Evolutionary conservation across 768 basidiomycete genomes (phyloP), one percentile per base, ranked within the genome.

Genomic region (Sutorius australiensis): DNA sequence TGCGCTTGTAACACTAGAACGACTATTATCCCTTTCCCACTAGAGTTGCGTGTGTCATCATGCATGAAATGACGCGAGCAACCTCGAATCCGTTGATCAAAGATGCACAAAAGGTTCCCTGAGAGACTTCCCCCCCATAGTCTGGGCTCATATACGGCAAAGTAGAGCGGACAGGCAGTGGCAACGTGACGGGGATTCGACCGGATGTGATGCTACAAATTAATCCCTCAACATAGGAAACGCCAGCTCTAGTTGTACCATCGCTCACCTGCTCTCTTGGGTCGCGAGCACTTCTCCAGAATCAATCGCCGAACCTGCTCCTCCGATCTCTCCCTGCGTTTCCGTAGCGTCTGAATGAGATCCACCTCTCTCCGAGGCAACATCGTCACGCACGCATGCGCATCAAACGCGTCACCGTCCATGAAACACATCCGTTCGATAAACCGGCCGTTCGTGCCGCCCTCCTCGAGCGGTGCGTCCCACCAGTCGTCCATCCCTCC

Each of bases 371-470:
- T 57, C 12, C 27, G 38, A 6, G 60, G 54, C 10, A 68, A 41
- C 5, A 73, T 72, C 6, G 74, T 76, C 43, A 77, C 59, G 46
- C 77, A 78, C 5, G 69, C 75, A 16, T 73, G 67, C 8, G 63
- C 74, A 7, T 65, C 46, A 2, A 75, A 74, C 9, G 10, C 24
- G 37, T 33, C 59, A 72, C 69, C 2, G 44, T 44, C 33, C 56
- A 13, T 54, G 32, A 56, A 54, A 28, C 60, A 57, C 46, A 39
- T 50, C 2, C 14, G 37, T 32, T 65, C 64, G 13, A 77, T 71
- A 3, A 6, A 34, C n/a, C 39, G 36, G 46, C 70, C 62, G 38
- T 77, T 77, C 17, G 55, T 57, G 16, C 8, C 10, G 1, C 54
- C 55, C 12, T 24, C 42, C 4, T 14, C 60, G 6, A 50, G 37